Evolutionary conservation across 164 flowering plant species (phyloP).

Genomic region (Umbellularia californica): DNA sequence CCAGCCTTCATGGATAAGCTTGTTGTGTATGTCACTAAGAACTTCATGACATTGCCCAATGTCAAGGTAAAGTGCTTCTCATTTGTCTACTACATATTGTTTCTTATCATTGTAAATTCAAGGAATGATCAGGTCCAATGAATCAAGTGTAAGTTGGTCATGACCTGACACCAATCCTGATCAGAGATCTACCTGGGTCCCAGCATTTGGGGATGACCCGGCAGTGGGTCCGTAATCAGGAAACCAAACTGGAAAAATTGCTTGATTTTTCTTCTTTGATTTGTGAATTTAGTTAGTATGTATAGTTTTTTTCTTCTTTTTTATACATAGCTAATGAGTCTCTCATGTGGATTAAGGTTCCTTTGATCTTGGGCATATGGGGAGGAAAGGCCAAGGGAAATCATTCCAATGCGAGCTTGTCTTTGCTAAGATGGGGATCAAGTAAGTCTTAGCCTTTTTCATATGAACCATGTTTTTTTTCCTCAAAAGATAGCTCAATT

Average conservation of each 20-base stretch:
- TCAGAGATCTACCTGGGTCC: not conserved
- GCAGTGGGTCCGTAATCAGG: no score
- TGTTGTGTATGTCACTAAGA: constrained; percentile 55
- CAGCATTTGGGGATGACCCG: no score
- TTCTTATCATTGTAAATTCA: no score
- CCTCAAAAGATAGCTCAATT: no score
- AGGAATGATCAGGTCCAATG: no score
- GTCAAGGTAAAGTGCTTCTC: constrained; percentile 33
- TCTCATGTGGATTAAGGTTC: constrained; percentile 30
- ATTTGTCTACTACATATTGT: not conserved
- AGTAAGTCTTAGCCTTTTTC: constrained; percentile 17
- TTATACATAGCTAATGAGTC: constrained; percentile 3
- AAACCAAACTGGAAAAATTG: no score
- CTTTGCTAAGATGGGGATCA: constrained; percentile 46
- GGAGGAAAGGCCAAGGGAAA: constrained; percentile 68
- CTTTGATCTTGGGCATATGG: constrained; percentile 53
- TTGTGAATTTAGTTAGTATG: not conserved
- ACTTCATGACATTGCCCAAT: constrained; percentile 53
- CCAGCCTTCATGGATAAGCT: constrained; percentile 68
- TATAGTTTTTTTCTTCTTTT: not conserved
- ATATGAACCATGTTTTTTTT: not conserved
- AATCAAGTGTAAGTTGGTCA: not conserved
- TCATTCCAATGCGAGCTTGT: constrained; percentile 68
- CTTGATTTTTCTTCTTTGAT: no score
- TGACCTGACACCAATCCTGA: not conserved